These are phyloP conservation scores for Globisporangium cystogenes DNA, from an alignment of 352 stramenopile species.

Conservation along the genomic window DNA sequence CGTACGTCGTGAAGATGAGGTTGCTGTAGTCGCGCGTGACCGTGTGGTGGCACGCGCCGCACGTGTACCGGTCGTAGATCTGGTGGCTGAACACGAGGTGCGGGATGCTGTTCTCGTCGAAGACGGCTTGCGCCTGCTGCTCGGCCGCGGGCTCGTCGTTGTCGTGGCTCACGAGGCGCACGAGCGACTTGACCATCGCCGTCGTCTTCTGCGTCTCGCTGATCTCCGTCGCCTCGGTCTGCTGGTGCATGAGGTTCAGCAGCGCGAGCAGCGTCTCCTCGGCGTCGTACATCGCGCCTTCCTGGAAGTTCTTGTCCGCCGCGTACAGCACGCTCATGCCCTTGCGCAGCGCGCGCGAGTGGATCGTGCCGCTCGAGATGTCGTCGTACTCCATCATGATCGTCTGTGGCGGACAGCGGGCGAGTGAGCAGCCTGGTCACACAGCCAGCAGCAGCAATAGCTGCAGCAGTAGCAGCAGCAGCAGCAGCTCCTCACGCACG, in stretches of 20 bases:
- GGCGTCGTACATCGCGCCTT: conserved; percentile 85
- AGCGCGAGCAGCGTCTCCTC: conserved; percentile 81
- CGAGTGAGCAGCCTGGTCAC: conserved; percentile 3
- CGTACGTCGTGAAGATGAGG: conserved; percentile 79
- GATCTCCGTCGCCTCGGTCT: conserved; percentile 69
- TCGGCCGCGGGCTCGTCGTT: conserved; percentile 21
- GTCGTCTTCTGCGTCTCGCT: conserved; percentile 70
- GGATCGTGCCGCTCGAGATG: conserved; percentile 65
- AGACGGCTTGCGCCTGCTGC: conserved; percentile 63
- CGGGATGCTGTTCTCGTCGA: conserved; percentile 83
- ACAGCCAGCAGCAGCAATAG: not conserved
- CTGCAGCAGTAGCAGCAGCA: not conserved
- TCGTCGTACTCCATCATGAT: conserved; percentile 87
- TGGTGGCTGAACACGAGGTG: conserved; percentile 85
- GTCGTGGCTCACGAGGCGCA: conserved; percentile 65
- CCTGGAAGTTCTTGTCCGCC: conserved; percentile 82
- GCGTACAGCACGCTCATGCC: conserved; percentile 80
- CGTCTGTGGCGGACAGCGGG: conserved; percentile 11
- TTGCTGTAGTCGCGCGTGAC: conserved; percentile 81
- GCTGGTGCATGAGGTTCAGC: conserved; percentile 84
- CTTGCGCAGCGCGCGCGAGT: conserved; percentile 75
- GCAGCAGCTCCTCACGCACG: not conserved
- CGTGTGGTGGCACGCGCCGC: conserved; percentile 47
- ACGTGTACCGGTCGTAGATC: conserved; percentile 83
- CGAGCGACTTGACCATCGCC: conserved; percentile 63